Evolutionary conservation across 441 rosid genomes (phyloP).

Genomic region (Adansonia madagascariensis): DNA sequence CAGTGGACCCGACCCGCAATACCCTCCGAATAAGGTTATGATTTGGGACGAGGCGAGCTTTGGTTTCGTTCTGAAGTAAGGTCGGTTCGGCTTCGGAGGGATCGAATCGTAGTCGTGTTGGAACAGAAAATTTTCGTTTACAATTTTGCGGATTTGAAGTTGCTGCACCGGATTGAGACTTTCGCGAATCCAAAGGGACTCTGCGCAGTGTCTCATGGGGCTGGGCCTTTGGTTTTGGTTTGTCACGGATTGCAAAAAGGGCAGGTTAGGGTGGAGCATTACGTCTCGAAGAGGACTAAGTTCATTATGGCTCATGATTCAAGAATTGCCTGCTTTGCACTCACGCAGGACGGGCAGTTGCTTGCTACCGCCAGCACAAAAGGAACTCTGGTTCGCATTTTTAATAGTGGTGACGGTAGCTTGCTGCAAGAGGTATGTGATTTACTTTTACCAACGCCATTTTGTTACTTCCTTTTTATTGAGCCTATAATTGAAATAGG

Average conservation of each 20-base stretch:
- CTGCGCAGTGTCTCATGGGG: constrained; percentile 79
- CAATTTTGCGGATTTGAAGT: constrained; percentile 75
- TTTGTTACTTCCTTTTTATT: background rate
- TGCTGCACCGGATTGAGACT: constrained; percentile 86
- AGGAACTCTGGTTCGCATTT: constrained; percentile 81
- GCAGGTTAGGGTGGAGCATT: constrained; percentile 87
- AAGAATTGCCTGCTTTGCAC: constrained; percentile 52
- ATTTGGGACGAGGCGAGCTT: constrained; percentile 96
- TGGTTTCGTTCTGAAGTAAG: constrained; percentile 82
- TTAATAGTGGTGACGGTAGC: constrained; percentile 72
- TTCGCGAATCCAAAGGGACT: constrained; percentile 81
- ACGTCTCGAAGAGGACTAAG: constrained; percentile 78
- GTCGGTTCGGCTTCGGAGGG: constrained; percentile 76
- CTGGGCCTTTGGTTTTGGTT: constrained; percentile 72
- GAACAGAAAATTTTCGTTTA: constrained; percentile 89
- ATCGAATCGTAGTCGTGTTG: constrained; percentile 69
- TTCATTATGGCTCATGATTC: constrained; percentile 94
- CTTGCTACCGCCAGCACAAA: constrained; percentile 85
- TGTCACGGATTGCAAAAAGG: constrained; percentile 91
- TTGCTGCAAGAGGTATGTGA: constrained; percentile 74
- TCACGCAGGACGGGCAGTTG: constrained; percentile 76
- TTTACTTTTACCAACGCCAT: background rate
- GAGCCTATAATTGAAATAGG: background rate
- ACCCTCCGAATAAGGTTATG: constrained; percentile 80
- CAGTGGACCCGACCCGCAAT: constrained; percentile 77